Base-by-base conservation (phyloP, 495 filamentous ascomycete genomes). In the Hypoxylon crocopeplum region DNA sequence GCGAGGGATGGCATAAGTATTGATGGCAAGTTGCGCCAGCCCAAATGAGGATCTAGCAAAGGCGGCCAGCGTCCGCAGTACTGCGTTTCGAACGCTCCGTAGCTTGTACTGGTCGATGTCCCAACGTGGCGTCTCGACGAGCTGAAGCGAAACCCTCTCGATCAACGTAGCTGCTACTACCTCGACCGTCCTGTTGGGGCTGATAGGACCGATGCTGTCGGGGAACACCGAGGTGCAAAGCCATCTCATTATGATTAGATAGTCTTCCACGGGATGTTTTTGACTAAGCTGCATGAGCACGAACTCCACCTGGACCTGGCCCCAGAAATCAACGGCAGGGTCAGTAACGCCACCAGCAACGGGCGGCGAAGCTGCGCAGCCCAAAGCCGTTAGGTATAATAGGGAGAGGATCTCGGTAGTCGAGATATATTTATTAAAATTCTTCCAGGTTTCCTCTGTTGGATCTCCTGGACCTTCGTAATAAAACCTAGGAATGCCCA, bases 271-370 rank as follows among this genome's bases (percentile, higher is more conserved):
- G 1, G 75, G 73, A 30, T 79, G 77, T 38, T 77, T 80, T 12
- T 72, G 71, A 12, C 69, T 75, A 2, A 81, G 69, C 48, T 78
- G 71, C 34, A 74, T 45, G 38, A 78, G 66, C 13, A 79, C 69
- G 44, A 80, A 79, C n/a, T 79, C 72, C 3, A 76, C 62, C n/a
- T 77, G 72, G 11, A 81, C 72, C 17, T 65, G 66, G 44, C 65
- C 68, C 78, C 78, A 81, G 46, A 79, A 79, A 25, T 72, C 67
- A 3, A 60, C 47, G 3, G 65, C 70, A 12, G 73, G 70, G 1
- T 68, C 60, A 1, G 46, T 42, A 4, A 59, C 29, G 24, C 56
- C 54, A 39, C 62, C 62, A 7, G 29, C 57, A 12, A 62, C 48
- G 0, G 66, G 58, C 4, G 59, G 41, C 12, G 62, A 56, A 4